phyloP scores from a whole-genome alignment of 2,329 filamentous ascomycete species.

The Scedosporium aurantiacum region DNA sequence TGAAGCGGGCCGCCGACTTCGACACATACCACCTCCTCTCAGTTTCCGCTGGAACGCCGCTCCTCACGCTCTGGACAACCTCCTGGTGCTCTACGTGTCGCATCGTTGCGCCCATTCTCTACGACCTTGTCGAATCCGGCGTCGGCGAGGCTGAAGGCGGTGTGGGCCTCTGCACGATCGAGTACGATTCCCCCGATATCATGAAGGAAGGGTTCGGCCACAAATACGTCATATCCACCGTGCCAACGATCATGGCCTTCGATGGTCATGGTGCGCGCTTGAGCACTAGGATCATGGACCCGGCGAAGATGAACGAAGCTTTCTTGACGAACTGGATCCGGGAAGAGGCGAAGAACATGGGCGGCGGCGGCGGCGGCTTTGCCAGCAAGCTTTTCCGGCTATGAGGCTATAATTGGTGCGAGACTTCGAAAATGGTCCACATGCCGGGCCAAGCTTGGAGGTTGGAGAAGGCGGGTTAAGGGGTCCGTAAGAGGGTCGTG shows the following conservation, averaged over 20 bases:
- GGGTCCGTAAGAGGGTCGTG: too few relatives aligned
- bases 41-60: slow-evolving; percentile 39
- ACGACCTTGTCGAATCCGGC: slow-evolving; percentile 35
- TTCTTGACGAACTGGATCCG: slow-evolving; percentile 45
- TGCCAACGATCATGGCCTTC: slow-evolving; percentile 48
- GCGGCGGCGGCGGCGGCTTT: slow-evolving; percentile 31
- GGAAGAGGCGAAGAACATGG: slow-evolving; percentile 35
- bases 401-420: not conserved
- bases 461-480: not conserved
- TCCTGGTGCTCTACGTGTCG: slow-evolving; percentile 47
- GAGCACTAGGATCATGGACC: slow-evolving; percentile 5
- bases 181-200: slow-evolving; percentile 47
- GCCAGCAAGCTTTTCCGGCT: slow-evolving; percentile 11
- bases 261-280: slow-evolving; percentile 17
- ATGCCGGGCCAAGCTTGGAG: not conserved
- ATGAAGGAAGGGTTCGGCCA: slow-evolving; percentile 25
- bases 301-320: slow-evolving; percentile 29
- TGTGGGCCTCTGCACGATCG: slow-evolving; percentile 40
- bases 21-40: slow-evolving; percentile 44
- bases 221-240: slow-evolving; percentile 45
- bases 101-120: slow-evolving; percentile 36
- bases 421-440: not conserved
- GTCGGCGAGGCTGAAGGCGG: slow-evolving; percentile 45
- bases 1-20: slow-evolving; percentile 43
- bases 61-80: slow-evolving; percentile 51